Conservation (phyloP, 768 basidiomycete species). For the Kwoniella sp. region DNA sequence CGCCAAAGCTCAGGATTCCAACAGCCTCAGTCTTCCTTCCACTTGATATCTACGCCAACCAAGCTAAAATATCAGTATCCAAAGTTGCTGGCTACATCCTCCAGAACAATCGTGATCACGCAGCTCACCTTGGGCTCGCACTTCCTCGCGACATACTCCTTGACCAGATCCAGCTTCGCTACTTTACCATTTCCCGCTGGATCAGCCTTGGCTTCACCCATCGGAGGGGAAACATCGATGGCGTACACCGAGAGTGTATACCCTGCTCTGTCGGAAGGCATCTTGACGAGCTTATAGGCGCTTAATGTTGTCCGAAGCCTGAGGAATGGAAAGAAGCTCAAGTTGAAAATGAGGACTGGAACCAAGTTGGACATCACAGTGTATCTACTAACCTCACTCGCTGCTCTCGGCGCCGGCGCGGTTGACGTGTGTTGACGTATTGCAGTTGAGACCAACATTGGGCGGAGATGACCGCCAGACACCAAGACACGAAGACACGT, state of each 20-base stretch:
- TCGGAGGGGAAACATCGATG: slow-evolving; percentile 82
- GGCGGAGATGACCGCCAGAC: not conserved
- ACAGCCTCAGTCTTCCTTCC: slow-evolving; percentile 92
- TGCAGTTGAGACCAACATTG: not conserved
- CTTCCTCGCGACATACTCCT: slow-evolving; percentile 86
- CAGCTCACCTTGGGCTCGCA: slow-evolving; percentile 79
- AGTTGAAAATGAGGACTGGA: too few relatives aligned
- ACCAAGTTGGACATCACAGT: too few relatives aligned
- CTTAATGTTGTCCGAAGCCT: too few relatives aligned
- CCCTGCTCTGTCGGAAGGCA: slow-evolving; percentile 48
- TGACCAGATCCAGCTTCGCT: slow-evolving; percentile 75
- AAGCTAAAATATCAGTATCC: not conserved
- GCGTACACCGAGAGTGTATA: slow-evolving; percentile 63
- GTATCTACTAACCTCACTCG: too few relatives aligned
- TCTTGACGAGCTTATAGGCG: slow-evolving; percentile 10
- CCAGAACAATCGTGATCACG: too few relatives aligned
- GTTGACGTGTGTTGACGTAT: slow-evolving; percentile 3
- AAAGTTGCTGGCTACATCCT: slow-evolving; percentile 3
- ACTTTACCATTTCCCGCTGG: slow-evolving; percentile 62
- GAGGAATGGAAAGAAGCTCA: too few relatives aligned
- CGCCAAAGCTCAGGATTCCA: slow-evolving; percentile 85
- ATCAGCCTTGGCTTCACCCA: slow-evolving; percentile 68
- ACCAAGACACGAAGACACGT: not conserved
- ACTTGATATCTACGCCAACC: slow-evolving; percentile 70
- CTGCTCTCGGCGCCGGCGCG: too few relatives aligned